Conservation (phyloP, 495 filamentous ascomycete genomes). For the Hyaloscypha hepaticicola region DNA sequence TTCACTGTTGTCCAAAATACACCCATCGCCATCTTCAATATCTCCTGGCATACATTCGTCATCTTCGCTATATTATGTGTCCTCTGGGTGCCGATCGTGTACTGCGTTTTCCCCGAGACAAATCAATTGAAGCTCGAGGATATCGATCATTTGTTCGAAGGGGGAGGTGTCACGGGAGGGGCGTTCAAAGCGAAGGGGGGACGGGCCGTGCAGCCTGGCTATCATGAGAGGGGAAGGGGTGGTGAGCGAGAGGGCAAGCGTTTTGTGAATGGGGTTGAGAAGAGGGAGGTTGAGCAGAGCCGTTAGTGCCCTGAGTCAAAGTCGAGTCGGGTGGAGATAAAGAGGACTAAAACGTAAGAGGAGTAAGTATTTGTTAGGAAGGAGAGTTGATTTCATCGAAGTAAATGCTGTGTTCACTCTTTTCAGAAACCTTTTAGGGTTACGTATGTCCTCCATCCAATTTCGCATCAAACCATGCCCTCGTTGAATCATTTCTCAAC, state of each 20-base stretch:
- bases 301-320: no score
- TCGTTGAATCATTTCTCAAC: background rate
- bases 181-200: conserved; percentile 14
- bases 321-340: no score
- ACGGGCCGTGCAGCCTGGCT: conserved; percentile 9
- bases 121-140: conserved; percentile 69
- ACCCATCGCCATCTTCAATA: conserved; percentile 44
- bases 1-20: conserved; percentile 51
- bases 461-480: background rate
- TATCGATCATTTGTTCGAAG: conserved; percentile 72
- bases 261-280: background rate
- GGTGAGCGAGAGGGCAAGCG: background rate
- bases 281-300: background rate
- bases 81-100: conserved; percentile 64
- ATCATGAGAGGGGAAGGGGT: conserved; percentile 1
- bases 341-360: no score
- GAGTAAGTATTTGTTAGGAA: no score
- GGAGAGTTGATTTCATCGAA: no score
- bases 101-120: conserved; percentile 76
- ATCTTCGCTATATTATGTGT: conserved; percentile 64
- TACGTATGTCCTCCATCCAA: no score
- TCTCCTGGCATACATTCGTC: conserved; percentile 50
- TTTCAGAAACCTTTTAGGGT: no score
- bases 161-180: conserved; percentile 32
- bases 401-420: no score